These are phyloP conservation scores for Physaria fendleri DNA, from an alignment of 345 rosid genomes.

Conservation along the genomic window DNA sequence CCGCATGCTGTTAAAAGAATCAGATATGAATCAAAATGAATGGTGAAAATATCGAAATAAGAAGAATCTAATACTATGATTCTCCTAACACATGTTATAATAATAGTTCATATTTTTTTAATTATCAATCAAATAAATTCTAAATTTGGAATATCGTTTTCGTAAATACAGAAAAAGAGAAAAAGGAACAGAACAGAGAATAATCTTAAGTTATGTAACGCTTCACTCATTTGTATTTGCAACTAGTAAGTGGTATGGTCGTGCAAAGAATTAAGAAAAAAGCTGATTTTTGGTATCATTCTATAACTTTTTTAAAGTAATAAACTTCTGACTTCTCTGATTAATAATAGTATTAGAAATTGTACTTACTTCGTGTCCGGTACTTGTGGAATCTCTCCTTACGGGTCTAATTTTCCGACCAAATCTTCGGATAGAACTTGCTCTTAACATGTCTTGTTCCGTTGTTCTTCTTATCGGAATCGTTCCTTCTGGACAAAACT, in stretches of 20 bases:
- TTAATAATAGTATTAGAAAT: constrained; percentile 1
- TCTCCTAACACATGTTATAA: too few relatives aligned
- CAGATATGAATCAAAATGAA: too few relatives aligned
- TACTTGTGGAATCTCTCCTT: constrained; percentile 69
- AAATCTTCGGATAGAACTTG: constrained; percentile 53
- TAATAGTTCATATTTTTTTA: not conserved
- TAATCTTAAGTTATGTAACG: constrained; percentile 18
- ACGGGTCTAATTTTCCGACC: constrained; percentile 66
- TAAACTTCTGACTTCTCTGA: constrained; percentile 15
- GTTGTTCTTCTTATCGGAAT: constrained; percentile 90
- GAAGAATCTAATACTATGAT: too few relatives aligned
- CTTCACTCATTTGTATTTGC: constrained; percentile 7
- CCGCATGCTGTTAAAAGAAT: too few relatives aligned
- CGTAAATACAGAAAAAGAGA: constrained; percentile 7
- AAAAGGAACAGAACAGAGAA: constrained; percentile 13
- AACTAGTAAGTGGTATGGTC: not conserved
- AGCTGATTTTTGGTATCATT: constrained; percentile 34
- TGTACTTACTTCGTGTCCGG: constrained; percentile 80
- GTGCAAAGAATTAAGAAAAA: constrained; percentile 25
- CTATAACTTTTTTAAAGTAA: constrained; percentile 6
- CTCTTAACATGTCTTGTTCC: constrained; percentile 76
- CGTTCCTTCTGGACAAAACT: constrained; percentile 83
- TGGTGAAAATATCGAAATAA: too few relatives aligned
- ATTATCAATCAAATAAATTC: not conserved
- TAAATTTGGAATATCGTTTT: not conserved